Evolutionary conservation across 106 monocot genomes (phyloP).

Genomic region (Platanthera guangdongensis): DNA sequence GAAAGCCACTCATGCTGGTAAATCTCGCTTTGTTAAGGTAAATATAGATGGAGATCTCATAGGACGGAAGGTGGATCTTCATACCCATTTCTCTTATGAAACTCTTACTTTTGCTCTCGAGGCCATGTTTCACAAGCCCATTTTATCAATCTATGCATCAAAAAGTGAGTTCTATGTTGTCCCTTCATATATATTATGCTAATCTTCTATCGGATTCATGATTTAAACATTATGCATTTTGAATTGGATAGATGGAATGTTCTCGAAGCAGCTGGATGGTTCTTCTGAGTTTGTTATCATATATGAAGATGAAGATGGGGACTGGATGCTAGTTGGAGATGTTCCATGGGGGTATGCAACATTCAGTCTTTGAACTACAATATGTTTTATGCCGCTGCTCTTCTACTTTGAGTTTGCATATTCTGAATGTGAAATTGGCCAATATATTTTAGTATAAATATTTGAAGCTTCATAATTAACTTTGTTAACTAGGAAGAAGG

Average conservation of each 20-base stretch:
- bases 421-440: not conserved
- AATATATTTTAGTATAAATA: not conserved
- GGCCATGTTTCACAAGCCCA: constrained; percentile 61
- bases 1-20: not conserved
- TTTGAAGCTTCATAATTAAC: not conserved
- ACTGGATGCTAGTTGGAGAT: constrained; percentile 98
- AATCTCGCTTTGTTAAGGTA: constrained; percentile 63
- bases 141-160: constrained; percentile 4
- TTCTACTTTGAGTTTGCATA: not conserved
- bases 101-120: constrained; percentile 54
- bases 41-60: constrained; percentile 93
- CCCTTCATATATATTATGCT: not conserved
- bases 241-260: constrained; percentile 30
- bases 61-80: constrained; percentile 85
- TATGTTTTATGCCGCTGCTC: not conserved
- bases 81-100: constrained; percentile 49
- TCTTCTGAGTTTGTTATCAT: constrained; percentile 76
- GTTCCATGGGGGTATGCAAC: constrained; percentile 84
- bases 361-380: not conserved
- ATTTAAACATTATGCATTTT: not conserved
- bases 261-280: constrained; percentile 53
- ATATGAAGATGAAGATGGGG: constrained; percentile 93
- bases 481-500: too few relatives aligned
- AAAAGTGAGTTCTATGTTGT: constrained; percentile 1
- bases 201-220: not conserved